These are phyloP conservation scores for Apiotrichum veenhuisii DNA, from an alignment of 1,284 basidiomycete species.

Conservation along the genomic window DNA sequence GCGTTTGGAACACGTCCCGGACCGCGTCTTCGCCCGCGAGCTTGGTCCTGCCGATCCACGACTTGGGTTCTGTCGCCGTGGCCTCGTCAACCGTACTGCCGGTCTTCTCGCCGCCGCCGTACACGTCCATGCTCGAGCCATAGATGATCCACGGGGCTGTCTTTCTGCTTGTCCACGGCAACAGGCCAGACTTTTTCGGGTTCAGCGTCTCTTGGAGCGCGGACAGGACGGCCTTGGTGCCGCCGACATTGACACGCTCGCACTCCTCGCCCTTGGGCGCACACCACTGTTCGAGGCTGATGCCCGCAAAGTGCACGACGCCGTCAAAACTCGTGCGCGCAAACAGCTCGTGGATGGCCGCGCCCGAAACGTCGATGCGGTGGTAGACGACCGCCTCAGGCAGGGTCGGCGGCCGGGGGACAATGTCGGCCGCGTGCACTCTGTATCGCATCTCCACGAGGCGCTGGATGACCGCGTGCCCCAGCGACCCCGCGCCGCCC, in stretches of 20 bases:
- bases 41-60: conserved; percentile 39
- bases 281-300: conserved; percentile 43
- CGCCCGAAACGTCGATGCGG: conserved; percentile 22
- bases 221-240: conserved; percentile 30
- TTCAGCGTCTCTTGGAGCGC: conserved; percentile 19
- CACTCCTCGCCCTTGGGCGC: conserved; percentile 36
- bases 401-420: conserved; percentile 20
- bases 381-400: conserved; percentile 21
- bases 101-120: conserved; percentile 18
- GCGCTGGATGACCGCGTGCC: conserved; percentile 16
- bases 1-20: conserved; percentile 5
- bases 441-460: conserved; percentile 17
- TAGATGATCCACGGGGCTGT: conserved; percentile 41
- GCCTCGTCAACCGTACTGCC: conserved; percentile 17
- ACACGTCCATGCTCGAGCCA: conserved; percentile 42
- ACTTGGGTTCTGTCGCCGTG: conserved; percentile 19
- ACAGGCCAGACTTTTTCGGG: neutral
- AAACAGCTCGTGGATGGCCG: conserved; percentile 20
- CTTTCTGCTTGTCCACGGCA: neutral
- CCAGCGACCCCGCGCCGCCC: conserved; percentile 43
- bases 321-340: conserved; percentile 20
- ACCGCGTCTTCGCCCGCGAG: conserved; percentile 33
- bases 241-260: conserved; percentile 34
- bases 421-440: conserved; percentile 36
- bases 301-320: conserved; percentile 44